phyloP scores from a whole-genome alignment of 78 protist genomes.

The Polysphondylium violaceum region DNA sequence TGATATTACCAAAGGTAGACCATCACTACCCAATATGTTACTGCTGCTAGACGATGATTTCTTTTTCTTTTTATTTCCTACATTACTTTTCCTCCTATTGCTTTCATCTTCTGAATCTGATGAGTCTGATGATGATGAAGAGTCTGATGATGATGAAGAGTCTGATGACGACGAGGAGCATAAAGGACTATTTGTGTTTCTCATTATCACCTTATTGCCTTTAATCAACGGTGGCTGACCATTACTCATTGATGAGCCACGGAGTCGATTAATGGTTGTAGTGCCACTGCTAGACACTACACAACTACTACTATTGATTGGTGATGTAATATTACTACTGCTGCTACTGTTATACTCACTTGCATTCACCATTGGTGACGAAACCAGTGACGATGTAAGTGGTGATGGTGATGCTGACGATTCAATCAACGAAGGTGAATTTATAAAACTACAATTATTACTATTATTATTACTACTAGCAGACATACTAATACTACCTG shows the following conservation, averaged over 20 bases:
- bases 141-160: too few relatives aligned
- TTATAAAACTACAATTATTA: not conserved
- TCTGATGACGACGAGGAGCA: too few relatives aligned
- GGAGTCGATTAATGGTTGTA: too few relatives aligned
- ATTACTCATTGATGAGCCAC: too few relatives aligned
- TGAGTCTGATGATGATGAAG: constrained; percentile 21
- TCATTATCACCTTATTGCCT: too few relatives aligned
- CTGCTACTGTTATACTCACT: not conserved
- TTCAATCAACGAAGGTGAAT: not conserved
- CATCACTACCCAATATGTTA: constrained; percentile 1
- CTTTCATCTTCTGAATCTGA: constrained; percentile 7
- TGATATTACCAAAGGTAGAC: constrained; percentile 46
- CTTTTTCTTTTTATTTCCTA: too few relatives aligned
- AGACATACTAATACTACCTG: not conserved
- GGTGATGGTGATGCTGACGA: not conserved
- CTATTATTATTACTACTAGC: not conserved
- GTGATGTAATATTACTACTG: not conserved
- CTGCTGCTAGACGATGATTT: too few relatives aligned
- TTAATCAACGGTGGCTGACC: too few relatives aligned
- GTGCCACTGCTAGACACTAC: too few relatives aligned
- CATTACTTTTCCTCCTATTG: too few relatives aligned
- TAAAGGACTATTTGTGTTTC: too few relatives aligned
- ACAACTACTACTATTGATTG: not conserved
- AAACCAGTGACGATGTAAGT: not conserved
- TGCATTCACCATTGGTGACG: not conserved